Percentiles rank a stretch among this genome's conserved stretches.
These are phyloP conservation scores for Umbelopsis isabellina DNA, from an alignment of 192 early-diverging fungal genomes.

Conservation along the genomic window DNA sequence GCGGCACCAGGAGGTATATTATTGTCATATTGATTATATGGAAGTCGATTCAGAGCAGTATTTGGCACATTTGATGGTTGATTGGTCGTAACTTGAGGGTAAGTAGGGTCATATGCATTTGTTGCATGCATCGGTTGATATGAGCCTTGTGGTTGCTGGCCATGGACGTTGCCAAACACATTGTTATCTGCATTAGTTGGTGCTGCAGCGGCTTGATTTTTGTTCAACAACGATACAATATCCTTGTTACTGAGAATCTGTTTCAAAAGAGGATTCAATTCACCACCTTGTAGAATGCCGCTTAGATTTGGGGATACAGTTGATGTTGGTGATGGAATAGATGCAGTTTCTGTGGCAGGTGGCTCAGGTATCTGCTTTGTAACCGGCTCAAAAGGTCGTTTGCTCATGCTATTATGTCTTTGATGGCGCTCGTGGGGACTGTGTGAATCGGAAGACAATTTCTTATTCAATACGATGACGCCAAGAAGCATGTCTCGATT, in stretches of 20 bases:
- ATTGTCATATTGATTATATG: slow-evolving; percentile 5
- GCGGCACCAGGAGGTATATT: not conserved
- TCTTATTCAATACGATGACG: slow-evolving; percentile 8
- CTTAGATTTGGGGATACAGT: not conserved
- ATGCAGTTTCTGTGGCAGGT: no score
- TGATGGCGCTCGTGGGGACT: not conserved
- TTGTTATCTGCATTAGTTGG: not conserved
- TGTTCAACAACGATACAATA: not conserved
- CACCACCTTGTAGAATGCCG: not conserved
- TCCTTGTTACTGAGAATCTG: slow-evolving; percentile 14
- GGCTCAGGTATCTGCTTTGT: not conserved
- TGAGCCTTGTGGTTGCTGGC: not conserved
- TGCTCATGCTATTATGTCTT: not conserved
- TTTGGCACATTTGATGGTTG: not conserved
- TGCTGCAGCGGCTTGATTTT: not conserved
- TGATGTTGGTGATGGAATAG: not conserved
- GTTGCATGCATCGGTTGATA: not conserved
- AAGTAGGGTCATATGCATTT: not conserved
- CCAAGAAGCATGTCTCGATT: slow-evolving; percentile 7
- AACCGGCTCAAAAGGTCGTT: not conserved
- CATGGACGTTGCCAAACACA: not conserved
- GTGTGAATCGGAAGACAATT: not conserved
- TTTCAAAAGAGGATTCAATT: not conserved
- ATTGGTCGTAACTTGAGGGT: not conserved
- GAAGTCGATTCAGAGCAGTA: not conserved